Evolutionary conservation across 768 basidiomycete species (phyloP), one percentile per base, ranked within the genome.

Genomic region (Naganishia randhawae): DNA sequence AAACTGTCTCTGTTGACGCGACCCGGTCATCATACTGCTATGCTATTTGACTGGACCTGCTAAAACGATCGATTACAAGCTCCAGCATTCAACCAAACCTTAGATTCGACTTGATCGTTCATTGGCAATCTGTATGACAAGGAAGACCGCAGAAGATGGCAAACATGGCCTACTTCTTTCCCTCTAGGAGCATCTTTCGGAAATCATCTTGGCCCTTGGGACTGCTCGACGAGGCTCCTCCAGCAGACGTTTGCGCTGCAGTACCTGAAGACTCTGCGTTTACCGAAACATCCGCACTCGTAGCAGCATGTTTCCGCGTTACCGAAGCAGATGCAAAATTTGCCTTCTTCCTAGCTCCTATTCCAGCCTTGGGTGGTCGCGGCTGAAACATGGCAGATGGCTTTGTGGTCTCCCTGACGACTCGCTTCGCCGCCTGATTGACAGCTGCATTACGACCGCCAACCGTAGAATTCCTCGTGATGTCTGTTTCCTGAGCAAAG

Each of bases 161-260:
- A 8, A 9, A 9, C 31, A 32, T 14, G 10, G 41, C 32, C 45
- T 50, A 50, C 54, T 66, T 66, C 69, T 66, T 66, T 2, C 65
- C 64, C 32, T 61, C 64, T 10, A 70, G 33, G 9, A 70, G 32
- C 88, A 94, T 88, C 75, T 87, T 90, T 67, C 92, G 83, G 78
- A 95, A 95, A 73, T 90, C 90, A 72, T 92, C 88, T 76, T 93
- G 92, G 1, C 86, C 75, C 64, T 73, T 66, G 29, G 51, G 50
- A 1, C 14, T 57, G 22, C 31, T 37, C 33, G 54, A 37, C 37
- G 54, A 19, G 17, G 57, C 37, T 25, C 25, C 57, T 25, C 6
- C 33, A 8, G 14, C 33, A 2, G 57, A 1, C 57, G 37, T 41
- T 27, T 25, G 4, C n/a, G 57, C 1, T 25, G 22, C 13, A 17